Conservation (phyloP, 208 protist genomes). For the Herpetomonas muscarum region DNA sequence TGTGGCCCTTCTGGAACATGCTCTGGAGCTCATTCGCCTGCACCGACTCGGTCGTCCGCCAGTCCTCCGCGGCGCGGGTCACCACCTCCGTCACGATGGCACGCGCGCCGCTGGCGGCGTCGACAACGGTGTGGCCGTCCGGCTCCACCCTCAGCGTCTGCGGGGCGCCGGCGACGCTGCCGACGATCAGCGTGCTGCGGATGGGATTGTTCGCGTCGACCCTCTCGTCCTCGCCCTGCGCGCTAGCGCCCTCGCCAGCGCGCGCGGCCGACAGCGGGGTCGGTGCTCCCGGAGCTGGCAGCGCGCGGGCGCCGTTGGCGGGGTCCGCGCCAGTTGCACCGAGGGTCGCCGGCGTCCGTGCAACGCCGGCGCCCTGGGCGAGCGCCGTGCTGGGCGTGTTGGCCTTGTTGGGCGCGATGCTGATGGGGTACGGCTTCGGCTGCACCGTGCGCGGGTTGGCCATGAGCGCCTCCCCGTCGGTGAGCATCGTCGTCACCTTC, state of each 20-base stretch:
- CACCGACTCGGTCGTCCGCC: constrained; percentile 22
- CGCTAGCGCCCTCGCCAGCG: background rate
- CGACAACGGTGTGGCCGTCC: constrained; percentile 28
- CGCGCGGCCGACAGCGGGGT: too few species aligned
- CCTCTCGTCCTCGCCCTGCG: background rate
- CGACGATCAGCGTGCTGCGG: constrained; percentile 24
- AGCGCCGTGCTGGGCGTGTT: constrained; percentile 7
- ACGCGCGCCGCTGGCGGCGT: constrained; percentile 11
- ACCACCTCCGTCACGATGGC: constrained; percentile 43
- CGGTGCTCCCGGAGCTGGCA: background rate
- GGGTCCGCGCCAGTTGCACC: background rate
- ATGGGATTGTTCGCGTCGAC: constrained; percentile 19
- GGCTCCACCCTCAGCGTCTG: constrained; percentile 23
- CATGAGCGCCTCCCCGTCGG: constrained; percentile 40
- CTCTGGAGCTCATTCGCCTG: constrained; percentile 36
- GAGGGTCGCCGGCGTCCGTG: background rate
- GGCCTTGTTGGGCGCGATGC: constrained; percentile 11
- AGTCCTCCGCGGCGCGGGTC: constrained; percentile 30
- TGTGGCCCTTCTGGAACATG: constrained; percentile 58
- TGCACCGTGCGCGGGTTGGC: constrained; percentile 27
- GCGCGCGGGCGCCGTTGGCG: background rate
- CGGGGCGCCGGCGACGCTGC: constrained; percentile 15
- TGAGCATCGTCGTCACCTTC: constrained; percentile 48
- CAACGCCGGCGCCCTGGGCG: constrained; percentile 14
- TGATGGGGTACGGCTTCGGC: constrained; percentile 41